Conservation (phyloP, 2,329 filamentous ascomycete species). For the Ascosphaera apis region DNA sequence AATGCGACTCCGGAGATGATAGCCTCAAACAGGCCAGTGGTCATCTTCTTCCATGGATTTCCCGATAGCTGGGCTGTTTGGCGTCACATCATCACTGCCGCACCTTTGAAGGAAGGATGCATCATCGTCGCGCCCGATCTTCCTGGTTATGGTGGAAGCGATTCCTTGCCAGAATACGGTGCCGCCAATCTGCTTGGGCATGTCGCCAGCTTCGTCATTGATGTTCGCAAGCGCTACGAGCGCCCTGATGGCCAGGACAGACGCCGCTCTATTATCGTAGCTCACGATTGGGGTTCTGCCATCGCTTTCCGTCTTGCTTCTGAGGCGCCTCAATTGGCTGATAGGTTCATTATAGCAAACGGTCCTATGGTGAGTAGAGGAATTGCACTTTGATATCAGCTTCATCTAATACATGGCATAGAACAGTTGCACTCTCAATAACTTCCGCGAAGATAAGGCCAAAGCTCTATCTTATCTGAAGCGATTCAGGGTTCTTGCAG, state of each 20-base stretch:
- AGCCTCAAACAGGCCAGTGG: conserved; percentile 15
- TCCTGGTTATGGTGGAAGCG: conserved; percentile 35
- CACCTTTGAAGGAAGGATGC: conserved; percentile 16
- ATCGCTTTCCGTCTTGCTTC: conserved; percentile 31
- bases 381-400: background rate
- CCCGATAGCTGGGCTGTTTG: conserved; percentile 35
- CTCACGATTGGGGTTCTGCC: conserved; percentile 32
- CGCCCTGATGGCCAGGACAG: conserved; percentile 9
- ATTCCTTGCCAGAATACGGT: conserved; percentile 26
- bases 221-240: conserved; percentile 25
- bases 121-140: conserved; percentile 32
- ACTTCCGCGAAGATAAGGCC: background rate
- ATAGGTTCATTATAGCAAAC: conserved; percentile 32
- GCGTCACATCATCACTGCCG: conserved; percentile 24
- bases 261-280: conserved; percentile 26
- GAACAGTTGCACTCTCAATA: background rate
- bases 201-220: conserved; percentile 29
- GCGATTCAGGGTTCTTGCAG: conserved; percentile 12
- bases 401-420: conserved; percentile 1
- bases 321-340: conserved; percentile 32
- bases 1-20: conserved; percentile 12
- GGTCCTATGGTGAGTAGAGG: conserved; percentile 25
- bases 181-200: conserved; percentile 29
- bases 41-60: conserved; percentile 36
- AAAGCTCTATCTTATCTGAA: background rate